phyloP scores from a whole-genome alignment of 2,329 filamentous ascomycete species.

The Parastagonospora avenae region DNA sequence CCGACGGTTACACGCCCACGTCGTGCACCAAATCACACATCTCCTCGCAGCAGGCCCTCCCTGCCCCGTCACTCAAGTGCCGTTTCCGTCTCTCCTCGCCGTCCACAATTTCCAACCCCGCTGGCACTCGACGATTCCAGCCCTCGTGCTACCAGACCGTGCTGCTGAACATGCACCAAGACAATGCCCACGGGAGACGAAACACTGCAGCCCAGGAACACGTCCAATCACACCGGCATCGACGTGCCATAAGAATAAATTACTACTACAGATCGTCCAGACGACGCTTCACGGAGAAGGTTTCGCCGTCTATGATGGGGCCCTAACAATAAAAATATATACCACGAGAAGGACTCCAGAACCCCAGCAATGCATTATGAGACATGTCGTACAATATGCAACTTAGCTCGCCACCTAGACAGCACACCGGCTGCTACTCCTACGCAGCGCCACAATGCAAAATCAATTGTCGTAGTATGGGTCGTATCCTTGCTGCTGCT shows the following conservation, averaged over 20 bases:
- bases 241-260: conserved; percentile 8
- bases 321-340: conserved; percentile 6
- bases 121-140: conserved; percentile 23
- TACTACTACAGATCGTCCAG: conserved; percentile 15
- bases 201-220: no score
- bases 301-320: conserved; percentile 3
- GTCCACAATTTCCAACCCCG: conserved; percentile 10
- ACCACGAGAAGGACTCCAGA: conserved; percentile 8
- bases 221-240: not conserved
- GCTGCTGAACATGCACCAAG: not conserved
- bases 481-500: conserved; percentile 47
- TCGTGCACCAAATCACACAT: conserved; percentile 27
- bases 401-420: conserved; percentile 25
- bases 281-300: not conserved
- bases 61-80: conserved; percentile 17
- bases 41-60: conserved; percentile 11
- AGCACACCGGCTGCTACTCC: conserved; percentile 23
- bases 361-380: conserved; percentile 34
- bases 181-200: no score
- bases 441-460: conserved; percentile 36
- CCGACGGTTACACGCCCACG: conserved; percentile 21
- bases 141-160: not conserved
- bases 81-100: conserved; percentile 25
- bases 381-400: conserved; percentile 37
- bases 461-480: conserved; percentile 48